phyloP scores from a whole-genome alignment of 192 early-diverging fungal genomes.

The Backusella circina region DNA sequence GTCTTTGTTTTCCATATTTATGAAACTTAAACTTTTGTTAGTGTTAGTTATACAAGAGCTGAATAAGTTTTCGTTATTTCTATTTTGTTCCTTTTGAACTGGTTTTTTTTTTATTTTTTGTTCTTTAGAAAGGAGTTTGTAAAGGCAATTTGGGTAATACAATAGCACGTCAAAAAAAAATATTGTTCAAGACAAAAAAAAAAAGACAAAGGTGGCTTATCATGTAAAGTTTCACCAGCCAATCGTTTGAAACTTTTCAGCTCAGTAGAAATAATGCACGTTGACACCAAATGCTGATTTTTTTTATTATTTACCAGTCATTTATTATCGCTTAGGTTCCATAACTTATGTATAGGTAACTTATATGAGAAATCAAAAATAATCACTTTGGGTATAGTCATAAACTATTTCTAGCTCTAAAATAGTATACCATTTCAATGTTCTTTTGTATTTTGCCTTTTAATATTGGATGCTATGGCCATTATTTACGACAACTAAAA shows the following conservation, averaged over 20 bases:
- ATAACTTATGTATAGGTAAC: too few species aligned
- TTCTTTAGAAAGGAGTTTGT: slow-evolving; percentile 3
- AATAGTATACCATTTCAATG: too few species aligned
- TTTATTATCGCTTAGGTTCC: too few species aligned
- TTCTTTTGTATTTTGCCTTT: too few species aligned
- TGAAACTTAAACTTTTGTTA: not conserved
- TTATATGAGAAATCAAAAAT: too few species aligned
- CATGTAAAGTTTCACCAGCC: not conserved
- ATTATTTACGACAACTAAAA: too few species aligned
- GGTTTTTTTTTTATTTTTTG: too few species aligned
- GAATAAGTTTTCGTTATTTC: not conserved
- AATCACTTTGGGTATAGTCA: too few species aligned
- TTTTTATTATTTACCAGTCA: too few species aligned
- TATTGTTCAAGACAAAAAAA: not conserved
- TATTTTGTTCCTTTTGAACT: not conserved
- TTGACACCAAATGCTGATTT: not conserved
- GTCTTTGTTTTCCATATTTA: slow-evolving; percentile 7
- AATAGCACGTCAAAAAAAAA: slow-evolving; percentile 3
- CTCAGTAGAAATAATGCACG: not conserved
- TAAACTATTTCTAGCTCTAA: too few species aligned
- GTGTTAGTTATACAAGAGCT: not conserved
- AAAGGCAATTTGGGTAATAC: not conserved
- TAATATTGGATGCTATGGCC: too few species aligned
- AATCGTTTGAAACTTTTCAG: not conserved
- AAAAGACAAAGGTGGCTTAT: not conserved